Base-by-base conservation (phyloP, 805 yeast genomes). In the Jamesozyma hellenica region DNA sequence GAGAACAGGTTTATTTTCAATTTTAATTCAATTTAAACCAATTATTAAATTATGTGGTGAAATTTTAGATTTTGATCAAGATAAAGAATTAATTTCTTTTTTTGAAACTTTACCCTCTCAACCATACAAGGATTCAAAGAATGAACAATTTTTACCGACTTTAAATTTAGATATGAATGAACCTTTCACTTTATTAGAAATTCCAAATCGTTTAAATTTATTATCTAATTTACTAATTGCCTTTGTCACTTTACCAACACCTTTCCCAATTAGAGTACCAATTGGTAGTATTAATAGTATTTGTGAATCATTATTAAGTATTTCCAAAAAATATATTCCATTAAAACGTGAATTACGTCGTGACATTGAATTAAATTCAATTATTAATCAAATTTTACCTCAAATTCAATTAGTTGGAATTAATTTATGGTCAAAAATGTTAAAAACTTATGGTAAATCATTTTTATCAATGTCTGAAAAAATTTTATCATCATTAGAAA, bases 81-180 rank as follows among this genome's bases (percentile, higher is more conserved):
- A 81, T 54, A 59, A 64, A 17, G 79, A 77, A 13, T 52, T 73
- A 16, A 43, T 53, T 28, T 52, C 57, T 1, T 51, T 70, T 34
- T 52, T 77, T 32, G 62, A 66, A 10, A 49, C 50, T 19, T 55
- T 79, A 33, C 72, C 75, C 43, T 29, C 16, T 21, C 42, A 28
- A 43, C 43, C 28, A 11, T 31, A 35, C 16, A 33, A 47, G 8
- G 34, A 38, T 25, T n/a, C 29, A 4, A 28, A 18, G 15, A 31
- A 21, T 16, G 43, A 46, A 37, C 50, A 59, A 12, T 54, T 65
- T 11, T 72, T 79, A 49, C 64, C 73, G 0, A 61, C 71, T 25
- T 64, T 83, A 48, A 54, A 65, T 12, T 65, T 83, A 32, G 90
- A 83, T 56, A 62, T 80, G 46, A 72, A 75, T 47, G 66, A 67